phyloP scores from a whole-genome alignment of 352 stramenopile genomes.

The Globisporangium emineosum region DNA sequence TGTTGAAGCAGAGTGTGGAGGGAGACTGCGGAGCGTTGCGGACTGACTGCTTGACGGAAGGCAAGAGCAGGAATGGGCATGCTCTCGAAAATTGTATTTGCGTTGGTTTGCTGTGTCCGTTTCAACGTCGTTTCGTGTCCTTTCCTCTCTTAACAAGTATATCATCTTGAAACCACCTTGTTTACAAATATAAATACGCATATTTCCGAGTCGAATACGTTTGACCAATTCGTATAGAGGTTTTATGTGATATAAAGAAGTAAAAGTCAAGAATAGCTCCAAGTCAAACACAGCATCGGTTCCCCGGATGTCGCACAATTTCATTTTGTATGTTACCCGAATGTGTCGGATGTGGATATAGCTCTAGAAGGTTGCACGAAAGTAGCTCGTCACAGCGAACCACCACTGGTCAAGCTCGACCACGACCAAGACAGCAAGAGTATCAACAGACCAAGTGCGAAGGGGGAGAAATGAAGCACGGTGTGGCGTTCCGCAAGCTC shows the following conservation, averaged over 20 bases:
- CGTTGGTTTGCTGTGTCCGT: conserved; percentile 3
- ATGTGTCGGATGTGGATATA: not conserved
- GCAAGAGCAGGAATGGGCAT: not conserved
- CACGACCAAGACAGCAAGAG: not conserved
- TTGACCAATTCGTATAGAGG: too few relatives aligned
- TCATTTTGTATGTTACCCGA: not conserved
- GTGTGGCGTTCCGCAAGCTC: conserved; percentile 88
- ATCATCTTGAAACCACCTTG: conserved; percentile 5
- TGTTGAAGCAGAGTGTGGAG: not conserved
- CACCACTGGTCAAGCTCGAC: conserved; percentile 10
- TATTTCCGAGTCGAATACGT: not conserved
- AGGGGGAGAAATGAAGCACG: conserved; percentile 67
- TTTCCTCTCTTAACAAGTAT: not conserved
- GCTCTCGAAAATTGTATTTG: not conserved
- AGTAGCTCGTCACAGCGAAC: conserved; percentile 17
- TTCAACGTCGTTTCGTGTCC: conserved; percentile 27
- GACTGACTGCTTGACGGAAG: not conserved
- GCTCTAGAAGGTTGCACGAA: conserved; percentile 20
- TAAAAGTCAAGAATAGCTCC: not conserved
- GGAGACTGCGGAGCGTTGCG: too few relatives aligned
- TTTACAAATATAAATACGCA: not conserved
- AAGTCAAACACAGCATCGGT: not conserved
- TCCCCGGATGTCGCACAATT: conserved; percentile 4
- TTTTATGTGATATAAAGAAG: not conserved
- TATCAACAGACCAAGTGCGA: conserved; percentile 5